These are phyloP conservation scores for Cladosporium sp. DNA, from an alignment of 2,329 filamentous ascomycete genomes.

Conservation along the genomic window DNA sequence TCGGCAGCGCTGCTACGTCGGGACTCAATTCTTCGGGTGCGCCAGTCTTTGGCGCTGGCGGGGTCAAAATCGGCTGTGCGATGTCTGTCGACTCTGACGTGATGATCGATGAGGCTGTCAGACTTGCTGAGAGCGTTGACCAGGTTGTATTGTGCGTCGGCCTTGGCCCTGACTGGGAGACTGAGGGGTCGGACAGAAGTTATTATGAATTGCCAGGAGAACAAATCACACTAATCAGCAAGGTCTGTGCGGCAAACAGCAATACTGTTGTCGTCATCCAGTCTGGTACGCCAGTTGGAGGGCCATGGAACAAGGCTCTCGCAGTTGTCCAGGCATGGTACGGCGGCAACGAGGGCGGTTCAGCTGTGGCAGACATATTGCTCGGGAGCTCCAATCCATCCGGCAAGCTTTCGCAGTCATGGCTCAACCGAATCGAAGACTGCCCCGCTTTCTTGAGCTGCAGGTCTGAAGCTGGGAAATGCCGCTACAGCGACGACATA, in stretches of 20 bases:
- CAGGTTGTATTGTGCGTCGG: neutral
- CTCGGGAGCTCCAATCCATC: neutral
- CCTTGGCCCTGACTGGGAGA: neutral
- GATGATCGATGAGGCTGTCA: too few species aligned
- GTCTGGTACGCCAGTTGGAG: constrained; percentile 67
- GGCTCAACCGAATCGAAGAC: neutral
- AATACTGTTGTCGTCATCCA: constrained; percentile 71
- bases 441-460: neutral
- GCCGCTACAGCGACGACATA: neutral
- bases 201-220: neutral
- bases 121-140: neutral
- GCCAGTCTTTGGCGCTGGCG: neutral
- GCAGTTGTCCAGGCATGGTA: constrained; percentile 53
- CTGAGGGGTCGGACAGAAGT: neutral
- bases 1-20: constrained; percentile 33
- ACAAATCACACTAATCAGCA: constrained; percentile 58
- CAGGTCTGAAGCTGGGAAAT: neutral
- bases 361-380: neutral
- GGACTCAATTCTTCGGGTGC: neutral
- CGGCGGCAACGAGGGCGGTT: neutral
- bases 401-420: neutral
- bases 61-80: neutral
- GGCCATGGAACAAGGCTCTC: constrained; percentile 66
- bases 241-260: constrained; percentile 62
- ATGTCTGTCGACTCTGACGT: too few species aligned